Evolutionary conservation across 164 flowering plant genomes (phyloP), one percentile per base, ranked within the genome.

Genomic region (Vitis labrusca): DNA sequence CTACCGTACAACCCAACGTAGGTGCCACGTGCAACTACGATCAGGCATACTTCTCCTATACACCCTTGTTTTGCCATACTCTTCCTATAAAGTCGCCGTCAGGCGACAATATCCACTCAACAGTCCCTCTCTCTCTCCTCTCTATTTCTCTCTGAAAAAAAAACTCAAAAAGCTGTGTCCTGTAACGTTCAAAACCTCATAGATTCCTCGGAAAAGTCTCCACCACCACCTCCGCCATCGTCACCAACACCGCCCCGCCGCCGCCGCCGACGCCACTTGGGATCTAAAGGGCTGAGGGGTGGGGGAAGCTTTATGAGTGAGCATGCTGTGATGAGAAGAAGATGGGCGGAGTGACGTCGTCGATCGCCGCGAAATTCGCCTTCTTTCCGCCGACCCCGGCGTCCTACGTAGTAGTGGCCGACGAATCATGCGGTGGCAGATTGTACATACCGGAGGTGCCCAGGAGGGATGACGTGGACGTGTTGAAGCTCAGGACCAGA

Each of bases 301-400:
- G 14, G 30, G 59, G 59, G 64, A 8, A 8, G 3, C 27, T 71
- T 37, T 72, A 72, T 72, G 76, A 65, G 10, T 59, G 61, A 10
- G 23, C 13, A 19, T 65, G 65, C 51, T 74, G 54, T 54, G 66
- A 73, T 73, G 80, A 76, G 61, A 60, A 51, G 57, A 64, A 50
- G 57, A 85, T 85, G 89, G 89, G 89, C 51, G 86, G 88, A 72
- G 83, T 85, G 57, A 84, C 94, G 47, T 91, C 96, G 44, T 82
- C 91, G 56, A 88, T 91, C 70, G 96, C 98, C 10, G 86, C 96
- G 29, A 92, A 91, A 76, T 89, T 92, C 73, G 96, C 96, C 51
- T 92, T 91, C 80, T 92, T 89, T 71, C 96, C 98, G 29, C 98
- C 98, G 10, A 81, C 49, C 10, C 98, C 98, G 14, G 88, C 98